Evolutionary conservation across 306 rosid species (phyloP), one percentile per base, ranked within the genome.

Genomic region (Acacia melanoxylon): DNA sequence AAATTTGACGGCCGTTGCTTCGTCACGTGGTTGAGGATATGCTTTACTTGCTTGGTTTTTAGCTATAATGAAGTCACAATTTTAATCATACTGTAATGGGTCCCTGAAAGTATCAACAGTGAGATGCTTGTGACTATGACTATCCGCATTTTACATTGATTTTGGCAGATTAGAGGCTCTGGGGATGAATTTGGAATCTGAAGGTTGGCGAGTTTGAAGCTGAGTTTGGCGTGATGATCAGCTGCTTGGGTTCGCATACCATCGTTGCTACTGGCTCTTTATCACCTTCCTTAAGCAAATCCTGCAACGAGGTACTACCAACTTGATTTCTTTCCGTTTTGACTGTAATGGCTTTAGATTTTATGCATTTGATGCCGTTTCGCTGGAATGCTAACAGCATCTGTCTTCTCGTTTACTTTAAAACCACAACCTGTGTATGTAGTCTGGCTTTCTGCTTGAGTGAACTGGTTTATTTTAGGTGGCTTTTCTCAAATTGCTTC

Each of bases 21-120:
- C 42, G 61, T 77, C 82, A 74, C 77, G 86, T 77, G 91, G 85
- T 49, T 80, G 76, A 87, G 76, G 66, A 76, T 78, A 80, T 82
- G 12, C 86, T 84, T 78, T 86, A 7, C 84, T 69, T 81, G 24
- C 25, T 75, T 61, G 13, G 75, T 68, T 27, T 63, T 19, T 78
- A 77, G 46, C 83, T 45, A n/a, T 68, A 80, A 58, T 67, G 72
- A 12, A 20, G 61, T 56, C 78, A 44, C 29, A 24, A 10, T 19
- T 12, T 33, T 49, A 72, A 80, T 80, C 54, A 79, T 77, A 25
- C 46, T 58, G 85, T 73, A 25, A 46, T 58, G 85, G 86, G 89
- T 85, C 90, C 86, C 75, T 62, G 48, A 7, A 16, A 6, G 69
- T 63, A 29, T 16, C 44, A 27, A 14, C 56, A 24, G 68, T 56